Conservation (phyloP, 2,329 filamentous ascomycete species). For the Epichloe gansuensis region DNA sequence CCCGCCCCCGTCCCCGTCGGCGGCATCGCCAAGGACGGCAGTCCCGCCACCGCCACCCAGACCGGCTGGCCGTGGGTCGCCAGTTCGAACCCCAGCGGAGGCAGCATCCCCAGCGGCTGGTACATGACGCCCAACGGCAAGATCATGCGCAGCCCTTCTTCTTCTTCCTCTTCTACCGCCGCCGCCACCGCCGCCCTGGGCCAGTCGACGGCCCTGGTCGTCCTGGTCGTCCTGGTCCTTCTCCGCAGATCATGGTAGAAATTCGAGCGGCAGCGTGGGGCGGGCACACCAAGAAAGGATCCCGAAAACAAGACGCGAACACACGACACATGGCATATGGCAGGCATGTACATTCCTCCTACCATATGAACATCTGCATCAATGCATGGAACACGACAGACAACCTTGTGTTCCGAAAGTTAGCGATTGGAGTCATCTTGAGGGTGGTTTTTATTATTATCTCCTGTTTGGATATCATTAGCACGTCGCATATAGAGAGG, state of each 20-base stretch:
- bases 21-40: slow-evolving; percentile 48
- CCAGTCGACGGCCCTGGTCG: slow-evolving; percentile 12
- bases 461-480: background rate
- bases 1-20: slow-evolving; percentile 61
- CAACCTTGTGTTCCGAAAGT: background rate
- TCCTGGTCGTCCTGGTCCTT: slow-evolving; percentile 15
- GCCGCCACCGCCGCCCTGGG: slow-evolving; percentile 1
- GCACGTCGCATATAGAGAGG: background rate
- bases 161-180: slow-evolving; percentile 15
- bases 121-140: slow-evolving; percentile 67
- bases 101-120: slow-evolving; percentile 66
- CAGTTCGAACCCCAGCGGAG: slow-evolving; percentile 37
- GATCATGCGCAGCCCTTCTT: slow-evolving; percentile 54
- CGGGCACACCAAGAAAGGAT: too few relatives aligned
- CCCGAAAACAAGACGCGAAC: background rate
- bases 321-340: background rate
- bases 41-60: slow-evolving; percentile 39
- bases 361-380: background rate
- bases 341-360: background rate
- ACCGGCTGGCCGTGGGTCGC: slow-evolving; percentile 60
- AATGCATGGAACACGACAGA: background rate
- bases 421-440: background rate
- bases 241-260: slow-evolving; percentile 5
- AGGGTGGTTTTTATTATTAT: background rate
- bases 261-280: background rate